Evolutionary conservation across 371 early-diverging fungal genomes (phyloP).

Genomic region (Blakeslea trispora): DNA sequence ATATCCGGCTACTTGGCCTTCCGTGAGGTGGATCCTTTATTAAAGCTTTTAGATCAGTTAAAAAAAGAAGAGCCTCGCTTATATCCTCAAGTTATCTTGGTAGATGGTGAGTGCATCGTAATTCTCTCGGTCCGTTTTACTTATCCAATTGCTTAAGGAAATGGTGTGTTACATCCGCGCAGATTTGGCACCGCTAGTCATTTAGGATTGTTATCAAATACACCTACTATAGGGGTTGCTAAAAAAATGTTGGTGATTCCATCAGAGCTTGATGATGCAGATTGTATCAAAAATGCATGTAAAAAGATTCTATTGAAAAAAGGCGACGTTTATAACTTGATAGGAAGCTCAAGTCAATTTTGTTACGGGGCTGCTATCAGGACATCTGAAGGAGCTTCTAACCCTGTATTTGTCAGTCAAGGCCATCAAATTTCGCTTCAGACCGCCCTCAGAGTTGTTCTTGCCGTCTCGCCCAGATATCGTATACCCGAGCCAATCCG

Average conservation of each 20-base stretch:
- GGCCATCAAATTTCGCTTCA: constrained; percentile 78
- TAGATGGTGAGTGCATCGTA: constrained; percentile 68
- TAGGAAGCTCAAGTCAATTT: constrained; percentile 42
- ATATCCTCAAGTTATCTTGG: constrained; percentile 75
- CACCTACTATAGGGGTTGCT: constrained; percentile 84
- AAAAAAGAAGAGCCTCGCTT: constrained; percentile 52
- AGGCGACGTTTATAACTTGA: constrained; percentile 43
- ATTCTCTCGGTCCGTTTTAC: too few relatives aligned
- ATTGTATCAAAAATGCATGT: constrained; percentile 24
- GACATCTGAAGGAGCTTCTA: constrained; percentile 50
- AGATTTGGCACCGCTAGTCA: constrained; percentile 89
- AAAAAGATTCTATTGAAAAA: constrained; percentile 29
- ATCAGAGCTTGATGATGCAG: constrained; percentile 32
- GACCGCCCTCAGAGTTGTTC: constrained; percentile 67
- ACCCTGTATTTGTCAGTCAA: constrained; percentile 85
- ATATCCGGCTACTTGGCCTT: constrained; percentile 90
- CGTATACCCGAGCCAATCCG: constrained; percentile 92
- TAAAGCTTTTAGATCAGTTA: constrained; percentile 55
- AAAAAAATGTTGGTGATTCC: constrained; percentile 84
- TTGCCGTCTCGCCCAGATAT: constrained; percentile 58
- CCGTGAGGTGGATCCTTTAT: constrained; percentile 75
- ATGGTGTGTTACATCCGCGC: constrained; percentile 87
- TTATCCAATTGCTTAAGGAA: constrained; percentile 33
- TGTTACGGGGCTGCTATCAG: constrained; percentile 68
- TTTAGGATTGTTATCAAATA: constrained; percentile 70